These are phyloP conservation scores for Ustilago bromivora DNA, from an alignment of 1,284 basidiomycete genomes.

Conservation along the genomic window DNA sequence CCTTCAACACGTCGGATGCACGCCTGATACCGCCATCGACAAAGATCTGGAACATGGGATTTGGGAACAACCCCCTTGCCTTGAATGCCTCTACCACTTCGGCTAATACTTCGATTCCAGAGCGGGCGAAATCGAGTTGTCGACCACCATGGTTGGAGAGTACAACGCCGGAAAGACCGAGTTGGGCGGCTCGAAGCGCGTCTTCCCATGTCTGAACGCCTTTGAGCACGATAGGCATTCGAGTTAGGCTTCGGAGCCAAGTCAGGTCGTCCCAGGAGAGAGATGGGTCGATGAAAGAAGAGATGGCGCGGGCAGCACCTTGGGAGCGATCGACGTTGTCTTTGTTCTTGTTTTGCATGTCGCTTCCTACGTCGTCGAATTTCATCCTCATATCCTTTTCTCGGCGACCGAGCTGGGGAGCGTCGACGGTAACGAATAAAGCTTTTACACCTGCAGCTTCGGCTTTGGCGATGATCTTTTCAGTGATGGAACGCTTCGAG, in stretches of 20 bases:
- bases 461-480: conserved; percentile 79
- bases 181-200: conserved; percentile 75
- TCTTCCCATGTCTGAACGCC: conserved; percentile 77
- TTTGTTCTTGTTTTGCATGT: conserved; percentile 67
- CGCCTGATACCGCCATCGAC: conserved; percentile 88
- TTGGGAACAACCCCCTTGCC: conserved; percentile 74
- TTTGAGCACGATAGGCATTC: conserved; percentile 85
- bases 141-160: conserved; percentile 72
- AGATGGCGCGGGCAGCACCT: conserved; percentile 71
- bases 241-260: conserved; percentile 81
- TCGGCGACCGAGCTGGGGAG: conserved; percentile 84
- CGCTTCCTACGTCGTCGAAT: conserved; percentile 73
- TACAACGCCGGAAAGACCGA: conserved; percentile 72
- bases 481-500: conserved; percentile 77
- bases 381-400: conserved; percentile 78
- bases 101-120: conserved; percentile 73
- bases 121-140: conserved; percentile 63
- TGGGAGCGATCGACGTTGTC: conserved; percentile 53
- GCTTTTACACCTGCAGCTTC: conserved; percentile 80
- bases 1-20: conserved; percentile 83
- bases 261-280: conserved; percentile 75
- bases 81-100: conserved; percentile 84
- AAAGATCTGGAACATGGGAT: conserved; percentile 79
- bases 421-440: conserved; percentile 91
- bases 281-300: conserved; percentile 72